These are phyloP conservation scores for Tremella mesenterica DNA, from an alignment of 768 basidiomycete genomes.

Conservation along the genomic window DNA sequence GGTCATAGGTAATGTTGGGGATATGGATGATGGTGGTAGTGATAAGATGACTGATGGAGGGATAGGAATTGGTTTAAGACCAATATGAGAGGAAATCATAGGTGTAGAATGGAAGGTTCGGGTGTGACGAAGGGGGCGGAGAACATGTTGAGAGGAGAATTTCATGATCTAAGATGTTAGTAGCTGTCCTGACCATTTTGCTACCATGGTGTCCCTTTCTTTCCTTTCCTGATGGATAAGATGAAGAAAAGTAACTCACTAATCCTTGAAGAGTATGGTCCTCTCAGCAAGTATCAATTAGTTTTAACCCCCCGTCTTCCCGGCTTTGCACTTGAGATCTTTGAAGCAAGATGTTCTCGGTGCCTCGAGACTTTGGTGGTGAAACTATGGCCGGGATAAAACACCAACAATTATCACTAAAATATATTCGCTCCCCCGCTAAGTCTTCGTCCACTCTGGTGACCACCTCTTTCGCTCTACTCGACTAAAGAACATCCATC, in stretches of 20 bases:
- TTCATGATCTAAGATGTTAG: background rate
- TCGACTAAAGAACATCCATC: background rate
- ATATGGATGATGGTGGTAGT: constrained; percentile 25
- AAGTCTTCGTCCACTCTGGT: background rate
- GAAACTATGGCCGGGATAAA: no score
- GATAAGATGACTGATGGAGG: constrained; percentile 50
- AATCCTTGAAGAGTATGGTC: no score
- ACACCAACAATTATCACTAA: background rate
- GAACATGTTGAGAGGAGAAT: background rate
- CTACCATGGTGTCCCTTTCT: no score
- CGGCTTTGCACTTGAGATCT: no score
- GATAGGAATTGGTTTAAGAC: constrained; percentile 51
- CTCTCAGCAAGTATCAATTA: no score
- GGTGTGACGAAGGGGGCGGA: background rate
- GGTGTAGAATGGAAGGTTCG: background rate
- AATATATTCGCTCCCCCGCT: background rate
- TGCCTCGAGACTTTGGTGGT: constrained; percentile 2
- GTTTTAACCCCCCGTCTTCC: no score
- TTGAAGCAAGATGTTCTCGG: background rate
- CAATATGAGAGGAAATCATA: constrained; percentile 48
- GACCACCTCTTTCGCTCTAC: background rate
- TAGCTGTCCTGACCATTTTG: no score
- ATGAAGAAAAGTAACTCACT: no score
- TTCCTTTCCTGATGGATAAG: no score
- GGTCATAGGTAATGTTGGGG: constrained; percentile 30